Evolutionary conservation across 2,329 filamentous ascomycete species (phyloP), one percentile per base, ranked within the genome.

Genomic region (Neoscytalidium dimidiatum): DNA sequence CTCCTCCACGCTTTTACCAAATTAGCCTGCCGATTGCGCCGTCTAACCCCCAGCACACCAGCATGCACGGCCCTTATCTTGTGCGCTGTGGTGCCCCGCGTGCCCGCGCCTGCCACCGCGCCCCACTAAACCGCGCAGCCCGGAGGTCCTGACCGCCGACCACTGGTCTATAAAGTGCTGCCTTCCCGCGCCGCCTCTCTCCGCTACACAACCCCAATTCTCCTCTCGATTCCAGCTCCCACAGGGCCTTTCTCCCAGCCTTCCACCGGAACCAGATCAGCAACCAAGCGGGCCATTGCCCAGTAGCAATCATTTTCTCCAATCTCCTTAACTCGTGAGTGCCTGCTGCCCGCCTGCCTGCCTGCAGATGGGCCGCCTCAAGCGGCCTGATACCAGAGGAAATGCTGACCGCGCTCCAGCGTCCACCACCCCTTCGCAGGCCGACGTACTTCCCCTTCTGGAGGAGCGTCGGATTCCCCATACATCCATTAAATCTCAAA

Each of bases 241-340:
- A 11, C 43, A 28, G 26, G 28, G 51, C 51, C 38, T 23, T 46
- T 29, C 19, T 38, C 51, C 13, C 26, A 60, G n/a, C 38, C 23
- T 31, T 60, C 41, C 41, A 44, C 17, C 49, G 44, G 28, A 26
- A 29, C 28, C 14, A n/a, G 26, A 9, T n/a, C 35, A 17, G 3
- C n/a, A 56, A 35, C 29, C 8, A 68, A 78, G 73, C 70, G 77
- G 77, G 77, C 77, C 76, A 79, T 75, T 75, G 77, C 75, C 78
- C 77, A 78, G 85, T 84, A 89, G 90, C 86, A 92, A 97, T 92
- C 84, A 97, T 92, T 94, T 97, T 97, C 90, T 94, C 93, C 86
- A 97, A 96, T 84, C 90, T 96, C 75, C 90, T 97, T 73, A 95
- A 95, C 88, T 97, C 93, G 94, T 97, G 87, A 80, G 92, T 83